A percentile compares a stretch with the other conserved stretches of the same genome.
These are phyloP conservation scores for Fusarium napiforme DNA, from an alignment of 2,329 filamentous ascomycete genomes.

Conservation along the genomic window DNA sequence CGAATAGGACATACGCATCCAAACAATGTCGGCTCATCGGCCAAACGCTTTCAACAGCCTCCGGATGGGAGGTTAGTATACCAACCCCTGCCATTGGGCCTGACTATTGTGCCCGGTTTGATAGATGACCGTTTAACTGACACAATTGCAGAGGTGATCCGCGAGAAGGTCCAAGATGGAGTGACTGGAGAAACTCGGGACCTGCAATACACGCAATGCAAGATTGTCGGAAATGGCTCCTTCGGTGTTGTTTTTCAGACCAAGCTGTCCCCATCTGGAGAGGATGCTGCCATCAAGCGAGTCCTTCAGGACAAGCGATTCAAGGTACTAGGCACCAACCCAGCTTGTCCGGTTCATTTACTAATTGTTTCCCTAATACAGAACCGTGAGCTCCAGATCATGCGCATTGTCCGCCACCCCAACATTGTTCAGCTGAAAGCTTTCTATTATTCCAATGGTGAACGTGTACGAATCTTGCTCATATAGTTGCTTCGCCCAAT, in stretches of 20 bases:
- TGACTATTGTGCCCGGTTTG: neutral
- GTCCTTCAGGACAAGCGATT: constrained; percentile 99
- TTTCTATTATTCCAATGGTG: constrained; percentile 99
- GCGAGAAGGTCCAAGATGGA: constrained; percentile 98
- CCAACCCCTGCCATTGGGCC: constrained; percentile 18
- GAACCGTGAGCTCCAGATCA: constrained; percentile 99
- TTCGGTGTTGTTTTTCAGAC: constrained; percentile 99
- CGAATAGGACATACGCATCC: constrained; percentile 41
- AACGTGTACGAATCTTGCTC: constrained; percentile 73
- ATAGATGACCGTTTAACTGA: constrained; percentile 23
- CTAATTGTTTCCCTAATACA: constrained; percentile 54
- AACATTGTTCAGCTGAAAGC: constrained; percentile 99
- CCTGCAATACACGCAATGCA: constrained; percentile 98
- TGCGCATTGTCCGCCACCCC: constrained; percentile 98
- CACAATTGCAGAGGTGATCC: constrained; percentile 81
- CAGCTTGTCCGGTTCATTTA: neutral
- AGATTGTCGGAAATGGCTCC: constrained; percentile 98
- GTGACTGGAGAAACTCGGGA: constrained; percentile 96
- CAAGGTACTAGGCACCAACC: constrained; percentile 73
- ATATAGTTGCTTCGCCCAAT: neutral
- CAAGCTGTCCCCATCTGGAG: constrained; percentile 95
- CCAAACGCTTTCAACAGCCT: constrained; percentile 86
- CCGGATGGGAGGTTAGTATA: constrained; percentile 93
- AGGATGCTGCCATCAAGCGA: constrained; percentile 98
- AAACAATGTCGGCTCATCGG: constrained; percentile 86